phyloP scores from a whole-genome alignment of 2,329 filamentous ascomycete genomes.

The Microdochium trichocladiopsis region DNA sequence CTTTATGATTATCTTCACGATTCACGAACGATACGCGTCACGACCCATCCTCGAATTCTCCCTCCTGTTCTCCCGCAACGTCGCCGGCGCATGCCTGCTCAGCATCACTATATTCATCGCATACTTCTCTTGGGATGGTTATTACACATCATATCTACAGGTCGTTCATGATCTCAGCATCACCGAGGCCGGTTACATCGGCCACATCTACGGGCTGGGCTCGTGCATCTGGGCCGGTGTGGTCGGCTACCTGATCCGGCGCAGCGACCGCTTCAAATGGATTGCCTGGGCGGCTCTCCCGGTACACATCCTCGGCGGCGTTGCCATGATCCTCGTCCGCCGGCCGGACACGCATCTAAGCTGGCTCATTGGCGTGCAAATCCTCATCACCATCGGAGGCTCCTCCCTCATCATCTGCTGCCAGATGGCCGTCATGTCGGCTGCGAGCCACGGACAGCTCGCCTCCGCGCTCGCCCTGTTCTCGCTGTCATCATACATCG shows the following conservation, averaged over 20 bases:
- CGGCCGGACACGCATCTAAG: conserved; percentile 35
- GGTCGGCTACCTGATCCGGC: conserved; percentile 37
- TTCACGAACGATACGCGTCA: conserved; percentile 46
- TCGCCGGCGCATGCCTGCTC: conserved; percentile 41
- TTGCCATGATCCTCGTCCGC: conserved; percentile 47
- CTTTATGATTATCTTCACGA: conserved; percentile 41
- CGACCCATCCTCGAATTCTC: conserved; percentile 44
- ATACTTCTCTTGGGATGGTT: conserved; percentile 38
- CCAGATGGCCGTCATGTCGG: conserved; percentile 51
- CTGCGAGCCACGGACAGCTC: conserved; percentile 45
- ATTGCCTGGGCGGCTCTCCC: conserved; percentile 34
- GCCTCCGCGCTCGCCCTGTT: conserved; percentile 40
- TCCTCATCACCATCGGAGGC: conserved; percentile 46
- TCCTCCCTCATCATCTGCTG: conserved; percentile 45
- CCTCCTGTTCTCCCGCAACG: conserved; percentile 36
- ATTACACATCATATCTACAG: conserved; percentile 37
- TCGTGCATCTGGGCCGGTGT: conserved; percentile 34
- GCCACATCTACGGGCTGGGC: conserved; percentile 36
- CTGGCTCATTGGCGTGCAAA: conserved; percentile 47
- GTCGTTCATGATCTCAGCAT: conserved; percentile 35
- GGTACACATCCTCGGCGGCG: conserved; percentile 45
- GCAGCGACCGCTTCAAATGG: conserved; percentile 42
- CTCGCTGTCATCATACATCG: conserved; percentile 25
- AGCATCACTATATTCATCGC: conserved; percentile 37
- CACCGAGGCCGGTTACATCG: conserved; percentile 35